Conservation (phyloP, 805 yeast species). For the Metschnikowia bowlesiae region DNA sequence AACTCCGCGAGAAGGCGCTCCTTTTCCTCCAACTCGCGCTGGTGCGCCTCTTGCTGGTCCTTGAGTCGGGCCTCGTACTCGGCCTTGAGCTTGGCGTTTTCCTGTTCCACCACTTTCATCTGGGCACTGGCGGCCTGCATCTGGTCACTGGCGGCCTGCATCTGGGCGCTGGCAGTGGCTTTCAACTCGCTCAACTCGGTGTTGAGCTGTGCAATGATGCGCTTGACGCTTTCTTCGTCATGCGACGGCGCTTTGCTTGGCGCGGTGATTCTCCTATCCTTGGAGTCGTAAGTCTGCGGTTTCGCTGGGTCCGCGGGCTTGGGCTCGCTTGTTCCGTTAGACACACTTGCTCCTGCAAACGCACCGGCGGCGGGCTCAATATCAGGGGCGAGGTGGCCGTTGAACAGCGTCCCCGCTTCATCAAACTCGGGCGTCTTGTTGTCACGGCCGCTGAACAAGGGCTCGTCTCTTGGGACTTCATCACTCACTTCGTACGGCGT, state of each 20-base stretch:
- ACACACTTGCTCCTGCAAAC: not conserved
- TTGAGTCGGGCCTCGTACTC: constrained; percentile 5
- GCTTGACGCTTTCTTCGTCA: constrained; percentile 24
- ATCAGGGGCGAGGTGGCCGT: not conserved
- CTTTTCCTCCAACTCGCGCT: constrained; percentile 22
- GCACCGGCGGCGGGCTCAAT: not conserved
- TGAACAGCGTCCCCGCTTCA: not conserved
- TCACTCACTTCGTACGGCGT: constrained; percentile 1
- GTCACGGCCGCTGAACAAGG: not conserved
- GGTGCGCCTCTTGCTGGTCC: constrained; percentile 12
- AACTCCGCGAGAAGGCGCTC: constrained; percentile 31
- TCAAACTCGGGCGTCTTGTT: not conserved
- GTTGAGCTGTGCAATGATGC: constrained; percentile 29
- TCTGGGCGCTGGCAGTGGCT: constrained; percentile 40
- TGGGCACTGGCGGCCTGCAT: constrained; percentile 55
- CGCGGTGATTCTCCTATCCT: not conserved
- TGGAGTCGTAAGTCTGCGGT: not conserved
- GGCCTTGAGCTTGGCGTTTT: constrained; percentile 13
- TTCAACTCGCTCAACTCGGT: constrained; percentile 30
- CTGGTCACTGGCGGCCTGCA: constrained; percentile 53
- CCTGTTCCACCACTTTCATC: constrained; percentile 45
- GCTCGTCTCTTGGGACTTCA: not conserved
- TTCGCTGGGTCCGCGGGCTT: not conserved
- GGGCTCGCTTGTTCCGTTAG: not conserved
- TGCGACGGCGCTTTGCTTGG: not conserved